These are phyloP conservation scores for Viola odorata DNA, from an alignment of 345 rosid genomes.

Conservation along the genomic window DNA sequence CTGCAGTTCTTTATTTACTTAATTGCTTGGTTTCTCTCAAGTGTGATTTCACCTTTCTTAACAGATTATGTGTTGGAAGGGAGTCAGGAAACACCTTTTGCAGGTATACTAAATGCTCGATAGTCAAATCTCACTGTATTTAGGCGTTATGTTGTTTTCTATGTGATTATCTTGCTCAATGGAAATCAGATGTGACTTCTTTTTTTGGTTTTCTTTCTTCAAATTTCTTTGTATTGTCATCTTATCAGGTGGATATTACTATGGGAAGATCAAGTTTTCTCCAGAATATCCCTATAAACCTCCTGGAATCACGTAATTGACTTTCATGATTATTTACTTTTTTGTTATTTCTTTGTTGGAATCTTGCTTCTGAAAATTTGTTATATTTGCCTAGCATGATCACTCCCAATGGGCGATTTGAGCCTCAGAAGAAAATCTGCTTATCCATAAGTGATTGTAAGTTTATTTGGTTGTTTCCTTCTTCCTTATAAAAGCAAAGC, in stretches of 20 bases:
- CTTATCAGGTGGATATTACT: conserved; percentile 68
- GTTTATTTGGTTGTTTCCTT: conserved; percentile 18
- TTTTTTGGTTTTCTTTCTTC: conserved; percentile 1
- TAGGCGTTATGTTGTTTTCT: conserved; percentile 16
- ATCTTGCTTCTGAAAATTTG: not conserved
- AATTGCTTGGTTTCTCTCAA: conserved; percentile 5
- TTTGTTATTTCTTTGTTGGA: conserved; percentile 2
- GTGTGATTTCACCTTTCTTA: conserved; percentile 17
- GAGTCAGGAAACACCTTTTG: conserved; percentile 94
- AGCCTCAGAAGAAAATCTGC: conserved; percentile 95
- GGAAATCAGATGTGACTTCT: conserved; percentile 6
- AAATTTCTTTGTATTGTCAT: not conserved
- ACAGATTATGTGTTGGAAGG: conserved; percentile 94
- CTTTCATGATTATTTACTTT: conserved; percentile 15
- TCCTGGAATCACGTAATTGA: conserved; percentile 89
- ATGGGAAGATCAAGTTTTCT: conserved; percentile 97
- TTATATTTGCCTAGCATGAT: conserved; percentile 53
- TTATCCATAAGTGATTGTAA: conserved; percentile 99
- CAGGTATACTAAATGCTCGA: conserved; percentile 42
- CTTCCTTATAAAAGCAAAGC: not conserved
- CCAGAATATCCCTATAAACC: conserved; percentile 96
- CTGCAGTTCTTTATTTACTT: not conserved
- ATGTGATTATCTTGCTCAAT: conserved; percentile 4
- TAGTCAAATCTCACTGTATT: not conserved
- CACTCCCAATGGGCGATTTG: conserved; percentile 96